phyloP scores from a whole-genome alignment of 2,329 filamentous ascomycete species.

The Gaeumannomyces tritici region DNA sequence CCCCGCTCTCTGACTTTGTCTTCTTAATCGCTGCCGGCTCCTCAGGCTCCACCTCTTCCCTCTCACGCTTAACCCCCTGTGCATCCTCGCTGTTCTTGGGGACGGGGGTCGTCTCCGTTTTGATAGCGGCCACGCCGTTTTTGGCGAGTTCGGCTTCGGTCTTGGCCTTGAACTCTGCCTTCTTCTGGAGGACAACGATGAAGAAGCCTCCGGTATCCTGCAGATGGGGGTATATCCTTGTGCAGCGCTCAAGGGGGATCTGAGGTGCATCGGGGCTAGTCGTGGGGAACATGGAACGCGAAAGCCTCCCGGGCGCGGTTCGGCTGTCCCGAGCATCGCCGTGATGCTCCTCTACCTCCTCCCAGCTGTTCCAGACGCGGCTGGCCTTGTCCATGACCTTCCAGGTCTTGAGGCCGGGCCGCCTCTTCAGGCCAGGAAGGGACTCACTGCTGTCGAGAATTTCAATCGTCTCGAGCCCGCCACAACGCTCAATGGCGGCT shows the following conservation, averaged over 20 bases:
- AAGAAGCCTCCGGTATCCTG: constrained; percentile 98
- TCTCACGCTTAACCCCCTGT: constrained; percentile 22
- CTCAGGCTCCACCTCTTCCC: constrained; percentile 19
- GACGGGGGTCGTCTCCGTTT: constrained; percentile 7
- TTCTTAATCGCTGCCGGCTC: constrained; percentile 28
- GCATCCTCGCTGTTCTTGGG: constrained; percentile 6
- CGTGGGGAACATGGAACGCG: constrained; percentile 66
- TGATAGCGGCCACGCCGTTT: background rate
- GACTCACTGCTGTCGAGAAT: constrained; percentile 76
- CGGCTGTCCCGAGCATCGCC: constrained; percentile 46
- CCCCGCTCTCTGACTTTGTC: constrained; percentile 24
- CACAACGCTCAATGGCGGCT: constrained; percentile 81
- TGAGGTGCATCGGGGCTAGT: constrained; percentile 34
- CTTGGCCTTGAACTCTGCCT: constrained; percentile 70
- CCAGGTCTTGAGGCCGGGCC: constrained; percentile 72
- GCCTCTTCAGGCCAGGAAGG: constrained; percentile 67
- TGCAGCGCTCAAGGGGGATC: constrained; percentile 79
- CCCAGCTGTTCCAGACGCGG: constrained; percentile 71
- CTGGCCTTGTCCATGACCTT: constrained; percentile 83
- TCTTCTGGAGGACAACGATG: constrained; percentile 90
- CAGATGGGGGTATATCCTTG: constrained; percentile 88
- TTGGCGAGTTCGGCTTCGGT: constrained; percentile 47
- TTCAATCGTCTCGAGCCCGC: constrained; percentile 69
- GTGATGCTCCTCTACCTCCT: constrained; percentile 65
- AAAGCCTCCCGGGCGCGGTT: constrained; percentile 55